Percentiles rank a stretch among this genome's conserved stretches.
Conservation (phyloP, 2,329 filamentous ascomycete genomes). For the Laburnicola sp. region DNA sequence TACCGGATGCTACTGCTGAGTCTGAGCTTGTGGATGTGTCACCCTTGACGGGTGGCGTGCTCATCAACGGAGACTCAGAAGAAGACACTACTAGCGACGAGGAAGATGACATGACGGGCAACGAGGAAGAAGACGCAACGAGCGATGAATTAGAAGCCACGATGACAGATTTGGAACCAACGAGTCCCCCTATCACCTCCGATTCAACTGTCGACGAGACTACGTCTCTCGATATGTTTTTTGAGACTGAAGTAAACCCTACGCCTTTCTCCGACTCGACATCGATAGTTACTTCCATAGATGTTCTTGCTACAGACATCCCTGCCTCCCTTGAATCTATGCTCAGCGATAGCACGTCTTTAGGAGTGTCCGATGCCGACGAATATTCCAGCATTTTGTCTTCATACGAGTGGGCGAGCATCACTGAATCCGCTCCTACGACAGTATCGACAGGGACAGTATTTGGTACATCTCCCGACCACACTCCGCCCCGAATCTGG, state of each 20-base stretch:
- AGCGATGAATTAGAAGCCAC: no score
- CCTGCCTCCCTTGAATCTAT: neutral
- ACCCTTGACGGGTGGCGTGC: constrained; percentile 12
- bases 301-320: neutral
- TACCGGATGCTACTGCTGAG: neutral
- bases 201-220: neutral
- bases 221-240: neutral
- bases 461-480: neutral
- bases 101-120: neutral
- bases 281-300: no score
- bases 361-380: neutral
- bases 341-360: neutral
- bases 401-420: no score
- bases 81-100: neutral
- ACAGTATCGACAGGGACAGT: no score
- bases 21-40: constrained; percentile 4
- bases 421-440: no score
- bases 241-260: neutral
- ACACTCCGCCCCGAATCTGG: neutral
- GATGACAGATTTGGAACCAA: no score
- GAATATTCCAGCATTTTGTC: no score
- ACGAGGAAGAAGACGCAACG: neutral
- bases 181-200: neutral
- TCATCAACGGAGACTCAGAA: neutral
- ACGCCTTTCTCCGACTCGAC: neutral